Evolutionary conservation across 345 rosid species (phyloP), one percentile per base, ranked within the genome.

Genomic region (Syzygium aromaticum): DNA sequence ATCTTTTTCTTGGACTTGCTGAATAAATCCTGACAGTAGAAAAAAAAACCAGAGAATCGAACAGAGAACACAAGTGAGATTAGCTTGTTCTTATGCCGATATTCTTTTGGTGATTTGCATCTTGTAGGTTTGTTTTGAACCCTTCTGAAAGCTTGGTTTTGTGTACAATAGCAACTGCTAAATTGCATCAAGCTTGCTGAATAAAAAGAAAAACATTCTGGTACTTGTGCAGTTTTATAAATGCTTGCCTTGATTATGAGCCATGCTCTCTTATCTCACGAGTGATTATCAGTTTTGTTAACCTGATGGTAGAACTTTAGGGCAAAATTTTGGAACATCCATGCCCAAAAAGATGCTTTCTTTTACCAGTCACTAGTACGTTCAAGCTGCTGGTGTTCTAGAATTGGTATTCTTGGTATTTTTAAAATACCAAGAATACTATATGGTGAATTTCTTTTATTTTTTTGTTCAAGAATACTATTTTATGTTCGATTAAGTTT

Each of bases 1-100:
- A 90, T 93, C 94, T 84, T n/a, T 89, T 84, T 92, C 95, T 30
- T 94, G 95, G 94, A 89, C 86, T 84, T 92, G 88, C 86, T 94
- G 88, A 89, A 85, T 40, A 52, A 51, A 19, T 15, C 64, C 83
- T 5, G 51, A 23, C 52, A 64, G 64, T 73, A 77, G 38, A 15
- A 91, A 87, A 33, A 43, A 40, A 59, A 54, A 56, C 86, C 77
- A 61, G 84, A 82, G 59, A 85, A 30, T 73, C 52, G 11, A 83
- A 33, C 85, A 61, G 22, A 57, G 86, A 87, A 88, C 88, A 33
- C 54, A 52, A 87, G 91, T 85, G 89, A 80, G 85, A 91, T 90
- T 73, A 54, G 83, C 52, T 54, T n/a, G 59, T 86, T 52, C 52
- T 88, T 84, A 85, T 51, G 77, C 54, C 77, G 59, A 27, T 63